Evolutionary conservation across 2,329 filamentous ascomycete species (phyloP).

Genomic region (Ophiosphaerella narmari): DNA sequence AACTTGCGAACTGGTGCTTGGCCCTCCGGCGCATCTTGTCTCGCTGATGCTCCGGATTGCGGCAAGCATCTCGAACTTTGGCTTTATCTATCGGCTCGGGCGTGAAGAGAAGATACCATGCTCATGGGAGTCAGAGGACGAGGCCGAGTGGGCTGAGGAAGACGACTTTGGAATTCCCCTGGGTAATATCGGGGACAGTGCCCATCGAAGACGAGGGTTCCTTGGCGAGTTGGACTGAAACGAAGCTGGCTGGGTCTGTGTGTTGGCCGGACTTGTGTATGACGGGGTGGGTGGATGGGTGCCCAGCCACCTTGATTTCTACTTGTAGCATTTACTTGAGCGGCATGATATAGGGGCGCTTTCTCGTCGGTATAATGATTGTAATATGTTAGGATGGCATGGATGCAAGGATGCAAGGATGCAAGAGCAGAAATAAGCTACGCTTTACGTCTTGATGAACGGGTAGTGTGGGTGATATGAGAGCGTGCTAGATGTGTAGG

Average conservation of each 20-base stretch:
- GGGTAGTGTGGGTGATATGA: too few species aligned
- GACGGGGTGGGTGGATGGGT: constrained; percentile 20
- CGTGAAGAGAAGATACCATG: constrained; percentile 42
- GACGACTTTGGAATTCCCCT: constrained; percentile 63
- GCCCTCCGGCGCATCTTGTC: constrained; percentile 79
- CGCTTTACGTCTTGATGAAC: too few species aligned
- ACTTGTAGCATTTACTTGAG: constrained; percentile 25
- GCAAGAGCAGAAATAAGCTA: too few species aligned
- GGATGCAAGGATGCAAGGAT: neutral
- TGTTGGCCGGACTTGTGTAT: constrained; percentile 16
- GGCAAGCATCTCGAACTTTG: constrained; percentile 66
- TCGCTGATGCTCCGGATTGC: constrained; percentile 81
- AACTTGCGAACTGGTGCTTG: constrained; percentile 75
- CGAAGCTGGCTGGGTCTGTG: neutral
- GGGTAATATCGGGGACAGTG: constrained; percentile 30
- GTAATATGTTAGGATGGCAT: constrained; percentile 5
- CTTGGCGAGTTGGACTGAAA: constrained; percentile 35
- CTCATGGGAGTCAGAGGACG: constrained; percentile 66
- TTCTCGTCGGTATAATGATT: constrained; percentile 14
- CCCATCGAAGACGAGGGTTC: constrained; percentile 24
- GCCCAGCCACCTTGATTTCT: constrained; percentile 23
- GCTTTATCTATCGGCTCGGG: constrained; percentile 41
- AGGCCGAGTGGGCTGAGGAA: constrained; percentile 55
- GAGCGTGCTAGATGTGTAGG: too few species aligned
- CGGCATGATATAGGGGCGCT: constrained; percentile 22